phyloP scores from a whole-genome alignment of 2,329 filamentous ascomycete genomes.

The Alternaria ventricosa region DNA sequence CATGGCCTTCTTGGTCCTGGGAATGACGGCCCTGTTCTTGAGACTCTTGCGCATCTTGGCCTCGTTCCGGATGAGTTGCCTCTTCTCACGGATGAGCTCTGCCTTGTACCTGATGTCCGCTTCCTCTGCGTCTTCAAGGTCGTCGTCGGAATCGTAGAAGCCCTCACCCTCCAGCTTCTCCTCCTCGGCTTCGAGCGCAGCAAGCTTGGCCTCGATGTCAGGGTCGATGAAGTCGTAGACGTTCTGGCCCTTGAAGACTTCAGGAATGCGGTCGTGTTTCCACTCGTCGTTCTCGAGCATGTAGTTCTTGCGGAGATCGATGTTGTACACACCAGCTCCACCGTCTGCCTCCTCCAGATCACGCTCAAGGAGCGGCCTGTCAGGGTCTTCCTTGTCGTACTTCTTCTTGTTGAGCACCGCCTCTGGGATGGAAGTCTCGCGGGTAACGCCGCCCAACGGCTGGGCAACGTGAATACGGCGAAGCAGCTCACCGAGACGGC shows the following conservation, averaged over 20 bases:
- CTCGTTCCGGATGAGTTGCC: slow-evolving; percentile 89
- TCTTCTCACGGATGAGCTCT: slow-evolving; percentile 94
- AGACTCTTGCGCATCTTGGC: slow-evolving; percentile 93
- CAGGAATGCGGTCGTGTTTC: slow-evolving; percentile 96
- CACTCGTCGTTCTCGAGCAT: slow-evolving; percentile 86
- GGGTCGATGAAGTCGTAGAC: slow-evolving; percentile 97
- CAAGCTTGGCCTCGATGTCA: slow-evolving; percentile 92
- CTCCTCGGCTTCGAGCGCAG: slow-evolving; percentile 92
- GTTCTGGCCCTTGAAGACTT: slow-evolving; percentile 94
- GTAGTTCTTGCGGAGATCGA: slow-evolving; percentile 89
- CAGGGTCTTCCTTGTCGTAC: slow-evolving; percentile 89
- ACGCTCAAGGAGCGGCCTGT: slow-evolving; percentile 78
- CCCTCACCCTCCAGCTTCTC: slow-evolving; percentile 90
- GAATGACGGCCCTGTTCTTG: slow-evolving; percentile 96
- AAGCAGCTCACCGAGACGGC: slow-evolving; percentile 87
- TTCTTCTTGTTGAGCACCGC: slow-evolving; percentile 81
- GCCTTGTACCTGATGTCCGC: slow-evolving; percentile 90
- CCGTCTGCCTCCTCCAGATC: slow-evolving; percentile 92
- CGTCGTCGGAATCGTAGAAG: slow-evolving; percentile 79
- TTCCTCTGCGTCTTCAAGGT: slow-evolving; percentile 87
- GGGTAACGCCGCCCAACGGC: slow-evolving; percentile 79
- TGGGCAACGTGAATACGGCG: slow-evolving; percentile 96
- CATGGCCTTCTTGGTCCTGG: slow-evolving; percentile 80
- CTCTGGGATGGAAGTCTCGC: slow-evolving; percentile 88
- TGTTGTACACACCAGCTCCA: slow-evolving; percentile 93